Base-by-base conservation (phyloP, 2,329 filamentous ascomycete species). In the Epichloe festucae region DNA sequence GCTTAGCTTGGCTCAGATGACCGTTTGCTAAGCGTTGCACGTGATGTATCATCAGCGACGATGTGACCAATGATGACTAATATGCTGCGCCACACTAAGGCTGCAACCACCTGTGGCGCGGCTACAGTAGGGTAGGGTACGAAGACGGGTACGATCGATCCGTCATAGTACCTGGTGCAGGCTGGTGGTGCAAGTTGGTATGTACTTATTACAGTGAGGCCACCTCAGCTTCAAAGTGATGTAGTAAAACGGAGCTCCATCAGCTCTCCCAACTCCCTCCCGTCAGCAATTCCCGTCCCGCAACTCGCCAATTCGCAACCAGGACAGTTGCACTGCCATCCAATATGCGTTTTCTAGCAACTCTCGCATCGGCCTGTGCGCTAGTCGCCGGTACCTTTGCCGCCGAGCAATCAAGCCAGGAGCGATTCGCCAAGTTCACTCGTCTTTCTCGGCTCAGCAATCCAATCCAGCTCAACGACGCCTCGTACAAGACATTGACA, bases 391-490 rank as follows among this genome's bases (percentile, higher is more conserved):
- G 77, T 53, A 74, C 75, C 52, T 65, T 84, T 41, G 81, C 78
- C 46, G 78, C 84, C 50, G 85, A 84, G 64, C 82, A 85, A 66
- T 71, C 81, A 47, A 63, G 75, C 12, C 58, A 67, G 49, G 80
- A 87, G 65, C 81, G 79, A 62, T 95, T 91, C 73, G 66, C 78
- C 56, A 76, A 80, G 53, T 91, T 82, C 71, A 81, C 85, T 64
- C 65, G 78, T 57, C 82, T 89, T 66, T 74, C 85, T 53, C 75
- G 83, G 53, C 73, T 75, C 43, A 77, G 78, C 4, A 70, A 78
- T 27, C 84, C 89, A 5, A 62, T 95, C 64, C 88, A 88, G 72
- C 81, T 98, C 59, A 77, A 84, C 67, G 89, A 95, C 67, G 70
- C 71, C 23, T 73, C 76, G 46, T 98, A 93, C 74, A 76, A 79